phyloP scores from a whole-genome alignment of 129 eudicot species.

The Scalesia atractyloides region DNA sequence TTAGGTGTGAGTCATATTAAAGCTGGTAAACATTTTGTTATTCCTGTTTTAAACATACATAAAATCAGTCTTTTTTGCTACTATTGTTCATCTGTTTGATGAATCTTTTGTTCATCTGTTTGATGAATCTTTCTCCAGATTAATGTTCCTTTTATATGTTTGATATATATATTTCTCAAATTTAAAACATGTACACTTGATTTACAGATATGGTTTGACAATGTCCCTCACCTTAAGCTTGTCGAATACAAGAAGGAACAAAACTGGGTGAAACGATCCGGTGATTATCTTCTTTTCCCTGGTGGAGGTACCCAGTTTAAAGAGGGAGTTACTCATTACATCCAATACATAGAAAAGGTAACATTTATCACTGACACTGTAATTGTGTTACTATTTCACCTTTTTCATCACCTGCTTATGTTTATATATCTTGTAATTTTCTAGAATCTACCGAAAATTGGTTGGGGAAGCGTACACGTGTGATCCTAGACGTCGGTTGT shows the following conservation, averaged over 20 bases:
- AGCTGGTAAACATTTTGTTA: not conserved
- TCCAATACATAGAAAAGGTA: conserved; percentile 82
- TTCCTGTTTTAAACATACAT: not conserved
- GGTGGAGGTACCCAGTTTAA: conserved; percentile 99
- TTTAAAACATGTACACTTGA: not conserved
- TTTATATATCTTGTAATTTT: conserved; percentile 6
- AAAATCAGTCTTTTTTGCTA: not conserved
- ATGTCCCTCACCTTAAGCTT: conserved; percentile 98
- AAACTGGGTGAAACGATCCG: conserved; percentile 78
- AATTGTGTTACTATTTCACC: not conserved
- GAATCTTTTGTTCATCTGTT: conserved; percentile 3
- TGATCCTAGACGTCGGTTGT: conserved; percentile 96
- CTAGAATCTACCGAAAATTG: conserved; percentile 80
- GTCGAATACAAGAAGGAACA: conserved; percentile 98
- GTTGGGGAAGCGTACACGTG: conserved; percentile 90
- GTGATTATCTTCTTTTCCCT: conserved; percentile 80
- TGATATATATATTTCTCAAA: not conserved
- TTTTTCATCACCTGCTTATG: conserved; percentile 15
- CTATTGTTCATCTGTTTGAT: conserved; percentile 10
- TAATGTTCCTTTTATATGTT: not conserved
- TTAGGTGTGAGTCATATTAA: not conserved
- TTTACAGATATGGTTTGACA: conserved; percentile 87
- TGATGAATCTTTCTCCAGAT: not conserved
- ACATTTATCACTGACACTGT: not conserved
- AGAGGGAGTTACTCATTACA: conserved; percentile 75